phyloP scores from a whole-genome alignment of 2,329 filamentous ascomycete species.

The Aspergillus pseudonomiae region DNA sequence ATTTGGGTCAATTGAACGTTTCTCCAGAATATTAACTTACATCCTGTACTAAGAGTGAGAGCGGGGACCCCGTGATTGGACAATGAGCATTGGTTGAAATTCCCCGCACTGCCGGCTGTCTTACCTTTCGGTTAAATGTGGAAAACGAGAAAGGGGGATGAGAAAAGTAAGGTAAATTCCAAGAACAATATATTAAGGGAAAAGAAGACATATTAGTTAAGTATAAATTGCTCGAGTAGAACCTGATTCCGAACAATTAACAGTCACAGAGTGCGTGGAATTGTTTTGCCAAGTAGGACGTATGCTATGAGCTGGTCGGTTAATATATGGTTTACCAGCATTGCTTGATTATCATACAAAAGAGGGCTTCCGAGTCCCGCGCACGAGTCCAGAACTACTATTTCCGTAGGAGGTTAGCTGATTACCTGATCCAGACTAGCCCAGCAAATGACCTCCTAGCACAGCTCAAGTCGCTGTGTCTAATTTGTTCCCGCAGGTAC shows the following conservation, averaged over 20 bases:
- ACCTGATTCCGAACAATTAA: neutral
- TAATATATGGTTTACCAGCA: neutral
- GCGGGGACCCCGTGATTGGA: neutral
- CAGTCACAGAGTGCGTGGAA: neutral
- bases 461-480: neutral
- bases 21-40: neutral
- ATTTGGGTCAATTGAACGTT: neutral
- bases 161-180: neutral
- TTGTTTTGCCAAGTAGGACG: neutral
- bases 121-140: slow-evolving; percentile 3
- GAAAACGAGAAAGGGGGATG: neutral
- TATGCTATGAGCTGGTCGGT: neutral
- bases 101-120: neutral
- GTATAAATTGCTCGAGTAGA: neutral
- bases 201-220: neutral
- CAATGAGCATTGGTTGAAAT: neutral
- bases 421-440: neutral
- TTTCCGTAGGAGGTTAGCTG: neutral
- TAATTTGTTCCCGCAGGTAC: neutral
- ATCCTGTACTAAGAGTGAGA: neutral
- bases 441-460: neutral
- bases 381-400: neutral
- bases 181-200: neutral
- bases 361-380: neutral
- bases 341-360: neutral